Conservation (phyloP, 1,284 basidiomycete species). For the Austropuccinia psidii region DNA sequence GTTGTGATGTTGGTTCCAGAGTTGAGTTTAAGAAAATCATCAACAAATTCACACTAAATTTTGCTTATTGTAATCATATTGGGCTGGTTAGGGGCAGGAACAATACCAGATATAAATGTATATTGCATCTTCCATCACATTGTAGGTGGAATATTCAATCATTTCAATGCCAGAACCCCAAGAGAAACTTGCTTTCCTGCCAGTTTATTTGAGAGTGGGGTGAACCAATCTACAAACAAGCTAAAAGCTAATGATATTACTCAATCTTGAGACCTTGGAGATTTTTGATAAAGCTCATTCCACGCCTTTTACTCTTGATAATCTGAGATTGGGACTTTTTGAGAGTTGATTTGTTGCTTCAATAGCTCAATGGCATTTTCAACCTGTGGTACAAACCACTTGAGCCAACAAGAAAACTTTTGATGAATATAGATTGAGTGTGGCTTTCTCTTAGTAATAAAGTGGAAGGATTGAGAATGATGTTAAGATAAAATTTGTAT, state of each 20-base stretch:
- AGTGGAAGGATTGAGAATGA: not conserved
- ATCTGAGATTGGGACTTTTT: not conserved
- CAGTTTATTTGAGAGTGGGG: not conserved
- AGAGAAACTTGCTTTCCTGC: not conserved
- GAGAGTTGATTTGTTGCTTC: no score
- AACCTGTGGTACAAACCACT: constrained; percentile 1
- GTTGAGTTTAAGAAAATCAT: not conserved
- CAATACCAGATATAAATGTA: not conserved
- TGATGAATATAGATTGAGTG: not conserved
- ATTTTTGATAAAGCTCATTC: no score
- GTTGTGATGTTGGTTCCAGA: not conserved
- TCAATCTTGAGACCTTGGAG: no score
- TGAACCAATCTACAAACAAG: constrained; percentile 12
- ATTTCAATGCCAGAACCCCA: not conserved
- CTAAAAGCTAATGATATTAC: not conserved
- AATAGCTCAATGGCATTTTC: constrained; percentile 12
- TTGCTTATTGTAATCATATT: constrained; percentile 1
- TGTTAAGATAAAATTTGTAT: not conserved
- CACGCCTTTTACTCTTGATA: not conserved
- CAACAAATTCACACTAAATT: not conserved
- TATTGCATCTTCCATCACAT: not conserved
- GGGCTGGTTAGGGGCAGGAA: not conserved
- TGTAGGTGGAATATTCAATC: not conserved
- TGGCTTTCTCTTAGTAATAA: not conserved
- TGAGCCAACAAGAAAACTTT: not conserved